A percentile compares a stretch with the other conserved stretches of the same genome.
These are phyloP conservation scores for Cyclostephanos invisitatus DNA, from an alignment of 108 stramenopile genomes.

Conservation along the genomic window DNA sequence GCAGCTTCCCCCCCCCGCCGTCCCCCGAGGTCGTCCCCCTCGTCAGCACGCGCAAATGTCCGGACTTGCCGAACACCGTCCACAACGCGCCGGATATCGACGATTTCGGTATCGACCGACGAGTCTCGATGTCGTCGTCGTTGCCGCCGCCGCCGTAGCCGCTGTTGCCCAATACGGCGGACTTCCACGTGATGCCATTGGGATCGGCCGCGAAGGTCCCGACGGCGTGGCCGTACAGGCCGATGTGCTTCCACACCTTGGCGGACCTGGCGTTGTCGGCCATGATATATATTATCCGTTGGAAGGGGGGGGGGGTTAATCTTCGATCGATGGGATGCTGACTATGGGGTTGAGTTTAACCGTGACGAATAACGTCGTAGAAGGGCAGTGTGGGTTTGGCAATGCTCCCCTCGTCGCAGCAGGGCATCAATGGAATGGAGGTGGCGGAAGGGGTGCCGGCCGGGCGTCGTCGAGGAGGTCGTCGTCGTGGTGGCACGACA, in stretches of 20 bases:
- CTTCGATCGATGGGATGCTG: too few relatives aligned
- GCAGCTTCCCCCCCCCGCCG: conserved; percentile 30
- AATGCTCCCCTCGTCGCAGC: too few relatives aligned
- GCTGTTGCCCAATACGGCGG: conserved; percentile 52
- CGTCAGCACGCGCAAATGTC: conserved; percentile 74
- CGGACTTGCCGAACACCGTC: conserved; percentile 82
- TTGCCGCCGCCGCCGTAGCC: conserved; percentile 10
- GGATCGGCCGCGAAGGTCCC: conserved; percentile 75
- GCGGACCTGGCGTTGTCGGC: neutral
- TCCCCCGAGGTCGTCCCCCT: conserved; percentile 6
- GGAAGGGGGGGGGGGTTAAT: too few relatives aligned
- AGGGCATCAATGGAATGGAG: too few relatives aligned
- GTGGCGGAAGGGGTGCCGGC: too few relatives aligned
- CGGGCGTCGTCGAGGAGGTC: too few relatives aligned
- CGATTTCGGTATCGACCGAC: conserved; percentile 42
- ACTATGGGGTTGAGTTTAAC: too few relatives aligned
- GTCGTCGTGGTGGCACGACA: too few relatives aligned
- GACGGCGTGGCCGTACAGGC: conserved; percentile 85
- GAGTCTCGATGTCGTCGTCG: conserved; percentile 53
- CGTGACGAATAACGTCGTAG: too few relatives aligned
- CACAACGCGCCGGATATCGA: conserved; percentile 63
- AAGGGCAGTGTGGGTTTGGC: too few relatives aligned
- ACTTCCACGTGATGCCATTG: conserved; percentile 79
- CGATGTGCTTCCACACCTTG: conserved; percentile 83
- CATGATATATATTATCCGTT: neutral